Evolutionary conservation across 495 filamentous ascomycete species (phyloP), one percentile per base, ranked within the genome.

Genomic region (Chaetomium fimeti): DNA sequence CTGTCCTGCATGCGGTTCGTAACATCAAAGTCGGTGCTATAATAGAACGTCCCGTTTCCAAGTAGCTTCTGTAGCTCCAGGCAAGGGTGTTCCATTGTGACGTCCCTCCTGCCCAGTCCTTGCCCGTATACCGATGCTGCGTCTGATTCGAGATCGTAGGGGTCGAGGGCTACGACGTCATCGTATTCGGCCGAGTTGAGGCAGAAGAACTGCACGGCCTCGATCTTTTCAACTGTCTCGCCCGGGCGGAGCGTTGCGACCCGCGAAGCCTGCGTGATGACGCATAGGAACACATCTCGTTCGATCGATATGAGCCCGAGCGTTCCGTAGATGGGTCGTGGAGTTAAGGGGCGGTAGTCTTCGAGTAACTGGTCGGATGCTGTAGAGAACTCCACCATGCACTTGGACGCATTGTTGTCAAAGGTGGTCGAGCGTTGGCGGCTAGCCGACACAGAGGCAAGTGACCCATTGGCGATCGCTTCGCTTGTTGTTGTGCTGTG

Each of bases 11-110:
- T 79, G 66, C 94, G 85, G 75, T 93, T 93, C 27, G 94, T 98
- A 24, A 98, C 83, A 74, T 98, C 93, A 72, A 98, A 98, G 77
- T 98, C 91, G 32, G 91, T 88, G 70, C 93, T 97, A 75, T 97
- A 98, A 74, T 98, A 98, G 72, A 98, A 98, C 15, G 89, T 96
- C n/a, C 95, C 92, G 76, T 94, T 90, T 66, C 91, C 87, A 24
- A 98, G 80, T 12, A 98, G 83, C 80, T 96, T 97, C 72, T 93
- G 93, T 56, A 98, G 69, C 45, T 93, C 91, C 59, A 90, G 73
- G 71, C 92, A 97, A 25, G 94, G 95, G 75, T 97, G 91, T 68
- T 96, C 92, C 27, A 89, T 72, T 32, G 85, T 70, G 36, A 83
- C 77, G 42, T 97, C 91, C 66, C 82, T 83, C 58, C 83, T 79